Evolutionary conservation across 371 early-diverging fungal species (phyloP).

Genomic region (Circinella minor): DNA sequence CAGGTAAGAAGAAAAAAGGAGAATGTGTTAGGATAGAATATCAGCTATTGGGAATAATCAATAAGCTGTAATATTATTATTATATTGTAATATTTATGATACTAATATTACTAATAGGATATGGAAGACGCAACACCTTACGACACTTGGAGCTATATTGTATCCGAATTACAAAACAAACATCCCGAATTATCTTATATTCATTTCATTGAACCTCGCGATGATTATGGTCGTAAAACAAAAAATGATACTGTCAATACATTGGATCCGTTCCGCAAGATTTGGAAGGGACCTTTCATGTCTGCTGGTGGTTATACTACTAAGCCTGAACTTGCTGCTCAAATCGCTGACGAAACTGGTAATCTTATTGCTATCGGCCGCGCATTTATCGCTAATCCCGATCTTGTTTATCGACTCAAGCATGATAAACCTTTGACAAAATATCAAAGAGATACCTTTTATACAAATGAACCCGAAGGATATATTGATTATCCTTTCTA

Average conservation of each 20-base stretch:
- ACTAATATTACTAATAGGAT: slow-evolving; percentile 9
- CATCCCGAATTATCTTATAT: slow-evolving; percentile 34
- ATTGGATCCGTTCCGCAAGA: slow-evolving; percentile 30
- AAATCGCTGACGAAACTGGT: slow-evolving; percentile 26
- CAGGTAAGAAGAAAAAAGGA: slow-evolving; percentile 8
- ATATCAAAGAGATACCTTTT: slow-evolving; percentile 33
- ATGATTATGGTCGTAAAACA: slow-evolving; percentile 14
- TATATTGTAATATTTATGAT: neutral
- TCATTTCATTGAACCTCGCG: slow-evolving; percentile 38
- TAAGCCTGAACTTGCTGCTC: slow-evolving; percentile 14
- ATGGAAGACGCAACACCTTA: slow-evolving; percentile 35
- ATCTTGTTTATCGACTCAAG: slow-evolving; percentile 30
- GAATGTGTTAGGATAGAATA: neutral
- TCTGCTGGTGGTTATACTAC: slow-evolving; percentile 32
- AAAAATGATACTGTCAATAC: slow-evolving; percentile 14
- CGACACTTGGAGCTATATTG: slow-evolving; percentile 36
- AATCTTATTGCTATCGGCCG: slow-evolving; percentile 38
- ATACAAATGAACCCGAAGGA: slow-evolving; percentile 14
- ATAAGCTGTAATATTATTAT: too few relatives aligned
- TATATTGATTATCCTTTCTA: slow-evolving; percentile 36
- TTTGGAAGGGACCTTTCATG: slow-evolving; percentile 36
- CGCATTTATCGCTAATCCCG: slow-evolving; percentile 40
- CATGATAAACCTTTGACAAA: slow-evolving; percentile 25
- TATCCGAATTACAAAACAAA: slow-evolving; percentile 21
- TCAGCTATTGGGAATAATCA: too few relatives aligned